Percentiles rank a stretch among this genome's conserved stretches.
These are phyloP conservation scores for Backusella westeae DNA, from an alignment of 192 early-diverging fungal genomes.

Conservation along the genomic window DNA sequence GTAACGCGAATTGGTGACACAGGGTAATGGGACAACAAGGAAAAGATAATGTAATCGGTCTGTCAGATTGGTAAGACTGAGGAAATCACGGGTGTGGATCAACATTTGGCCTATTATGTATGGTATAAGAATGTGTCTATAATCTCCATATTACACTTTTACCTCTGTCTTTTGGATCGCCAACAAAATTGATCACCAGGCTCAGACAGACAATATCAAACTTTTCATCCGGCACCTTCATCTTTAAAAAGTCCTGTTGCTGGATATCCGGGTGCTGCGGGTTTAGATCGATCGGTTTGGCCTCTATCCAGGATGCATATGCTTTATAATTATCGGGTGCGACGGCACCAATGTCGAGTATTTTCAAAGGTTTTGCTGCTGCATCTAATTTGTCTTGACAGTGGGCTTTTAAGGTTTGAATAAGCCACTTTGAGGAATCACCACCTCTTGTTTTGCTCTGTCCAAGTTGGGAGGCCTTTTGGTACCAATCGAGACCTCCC, in stretches of 20 bases:
- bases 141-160: not conserved
- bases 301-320: slow-evolving; percentile 64
- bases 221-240: slow-evolving; percentile 47
- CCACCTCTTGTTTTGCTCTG: slow-evolving; percentile 81
- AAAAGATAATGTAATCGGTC: slow-evolving; percentile 55
- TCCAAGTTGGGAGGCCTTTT: slow-evolving; percentile 77
- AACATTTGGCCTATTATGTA: slow-evolving; percentile 37
- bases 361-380: slow-evolving; percentile 34
- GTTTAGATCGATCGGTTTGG: slow-evolving; percentile 85
- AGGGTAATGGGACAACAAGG: slow-evolving; percentile 80
- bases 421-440: slow-evolving; percentile 81
- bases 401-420: slow-evolving; percentile 47
- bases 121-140: not conserved
- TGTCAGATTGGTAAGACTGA: not conserved
- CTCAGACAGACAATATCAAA: slow-evolving; percentile 82
- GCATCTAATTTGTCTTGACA: not conserved
- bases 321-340: slow-evolving; percentile 72
- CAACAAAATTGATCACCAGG: slow-evolving; percentile 89
- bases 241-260: slow-evolving; percentile 84
- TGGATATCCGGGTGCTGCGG: slow-evolving; percentile 70
- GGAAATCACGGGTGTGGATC: slow-evolving; percentile 29
- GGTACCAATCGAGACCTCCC: slow-evolving; percentile 88
- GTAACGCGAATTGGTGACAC: slow-evolving; percentile 84
- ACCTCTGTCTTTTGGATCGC: slow-evolving; percentile 70
- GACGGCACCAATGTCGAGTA: slow-evolving; percentile 87